Conservation (phyloP, 192 early-diverging fungal genomes). For the Dissophora ornata region DNA sequence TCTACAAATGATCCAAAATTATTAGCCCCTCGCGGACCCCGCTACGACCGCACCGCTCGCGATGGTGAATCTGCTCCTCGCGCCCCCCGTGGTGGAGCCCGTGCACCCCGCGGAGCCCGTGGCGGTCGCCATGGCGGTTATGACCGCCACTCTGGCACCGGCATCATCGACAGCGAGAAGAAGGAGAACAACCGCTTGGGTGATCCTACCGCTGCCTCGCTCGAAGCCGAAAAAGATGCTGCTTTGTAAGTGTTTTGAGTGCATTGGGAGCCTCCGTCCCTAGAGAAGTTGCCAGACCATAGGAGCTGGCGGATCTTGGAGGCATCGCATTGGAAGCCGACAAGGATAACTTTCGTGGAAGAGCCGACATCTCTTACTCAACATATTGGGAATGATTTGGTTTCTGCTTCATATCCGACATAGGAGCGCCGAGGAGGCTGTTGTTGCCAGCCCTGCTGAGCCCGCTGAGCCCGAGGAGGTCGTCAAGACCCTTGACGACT, state of each 20-base stretch:
- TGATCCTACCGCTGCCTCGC: slow-evolving; percentile 65
- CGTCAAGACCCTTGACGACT: slow-evolving; percentile 91
- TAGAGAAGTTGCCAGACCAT: too few species aligned
- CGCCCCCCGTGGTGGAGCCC: slow-evolving; percentile 50
- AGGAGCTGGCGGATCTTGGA: slow-evolving; percentile 53
- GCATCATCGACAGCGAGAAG: slow-evolving; percentile 85
- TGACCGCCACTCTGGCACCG: slow-evolving; percentile 90
- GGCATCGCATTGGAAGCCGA: too few species aligned
- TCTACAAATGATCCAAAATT: slow-evolving; percentile 4
- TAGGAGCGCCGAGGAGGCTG: slow-evolving; percentile 46
- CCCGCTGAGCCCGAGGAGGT: slow-evolving; percentile 81
- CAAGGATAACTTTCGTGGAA: too few species aligned
- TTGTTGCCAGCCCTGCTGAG: slow-evolving; percentile 53
- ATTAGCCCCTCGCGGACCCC: slow-evolving; percentile 39
- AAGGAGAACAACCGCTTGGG: slow-evolving; percentile 93
- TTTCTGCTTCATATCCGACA: too few species aligned
- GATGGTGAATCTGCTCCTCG: slow-evolving; percentile 37
- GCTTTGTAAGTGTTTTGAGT: slow-evolving; percentile 50
- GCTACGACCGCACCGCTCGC: slow-evolving; percentile 41
- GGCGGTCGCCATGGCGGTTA: slow-evolving; percentile 68
- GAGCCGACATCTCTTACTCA: too few species aligned
- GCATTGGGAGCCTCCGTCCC: too few species aligned
- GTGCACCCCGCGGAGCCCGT: slow-evolving; percentile 51
- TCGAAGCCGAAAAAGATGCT: slow-evolving; percentile 64
- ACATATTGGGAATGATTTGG: too few species aligned